Conservation (phyloP, 2,329 filamentous ascomycete genomes). For the Aspergillus quadricinctus region DNA sequence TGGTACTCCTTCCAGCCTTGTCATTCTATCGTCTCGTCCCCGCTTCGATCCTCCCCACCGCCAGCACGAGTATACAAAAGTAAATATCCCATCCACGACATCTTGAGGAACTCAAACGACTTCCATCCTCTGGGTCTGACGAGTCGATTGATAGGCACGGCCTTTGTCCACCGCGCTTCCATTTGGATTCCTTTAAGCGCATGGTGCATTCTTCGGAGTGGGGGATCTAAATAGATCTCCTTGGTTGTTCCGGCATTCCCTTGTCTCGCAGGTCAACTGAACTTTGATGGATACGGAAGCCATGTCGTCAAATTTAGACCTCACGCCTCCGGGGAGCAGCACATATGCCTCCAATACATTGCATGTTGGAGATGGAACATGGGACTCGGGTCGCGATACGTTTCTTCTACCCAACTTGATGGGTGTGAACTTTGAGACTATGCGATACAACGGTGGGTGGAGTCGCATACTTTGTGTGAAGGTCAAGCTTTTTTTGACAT, state of each 20-base stretch:
- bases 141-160: background rate
- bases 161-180: background rate
- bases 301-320: conserved; percentile 32
- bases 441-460: conserved; percentile 60
- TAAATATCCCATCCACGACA: background rate
- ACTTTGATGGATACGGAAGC: no score
- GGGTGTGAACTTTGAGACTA: conserved; percentile 62
- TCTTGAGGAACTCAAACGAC: background rate
- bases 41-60: conserved; percentile 8
- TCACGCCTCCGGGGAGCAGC: conserved; percentile 57
- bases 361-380: conserved; percentile 63
- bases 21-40: background rate
- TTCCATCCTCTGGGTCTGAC: background rate
- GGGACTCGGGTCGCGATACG: conserved; percentile 58
- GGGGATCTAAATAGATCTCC: conserved; percentile 44
- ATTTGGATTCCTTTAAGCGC: conserved; percentile 22
- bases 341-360: conserved; percentile 59
- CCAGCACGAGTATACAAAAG: conserved; percentile 6
- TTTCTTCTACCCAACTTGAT: conserved; percentile 62
- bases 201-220: conserved; percentile 42
- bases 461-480: background rate
- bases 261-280: conserved; percentile 25
- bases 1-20: background rate
- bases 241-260: conserved; percentile 37
- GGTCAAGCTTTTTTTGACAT: conserved; percentile 7